Evolutionary conservation across 2,329 filamentous ascomycete species (phyloP).

Genomic region (Cladosporium sp.): DNA sequence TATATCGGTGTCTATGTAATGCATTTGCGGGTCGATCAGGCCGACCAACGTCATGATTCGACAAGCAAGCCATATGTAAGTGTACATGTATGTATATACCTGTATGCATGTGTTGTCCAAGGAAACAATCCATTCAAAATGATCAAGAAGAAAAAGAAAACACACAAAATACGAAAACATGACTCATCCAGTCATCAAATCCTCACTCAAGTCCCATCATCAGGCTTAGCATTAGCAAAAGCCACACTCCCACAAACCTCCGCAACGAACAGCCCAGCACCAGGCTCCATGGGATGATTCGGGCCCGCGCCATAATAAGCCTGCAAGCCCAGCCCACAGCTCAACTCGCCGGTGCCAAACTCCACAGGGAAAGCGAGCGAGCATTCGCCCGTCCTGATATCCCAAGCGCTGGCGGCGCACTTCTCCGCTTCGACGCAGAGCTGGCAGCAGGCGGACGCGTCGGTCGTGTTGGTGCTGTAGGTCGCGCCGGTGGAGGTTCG

Average conservation of each 20-base stretch:
- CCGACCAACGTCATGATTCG: too few species aligned
- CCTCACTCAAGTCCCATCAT: conserved; percentile 27
- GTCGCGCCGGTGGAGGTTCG: conserved; percentile 25
- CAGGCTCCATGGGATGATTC: conserved; percentile 28
- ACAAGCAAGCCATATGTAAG: too few species aligned
- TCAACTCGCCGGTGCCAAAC: conserved; percentile 22
- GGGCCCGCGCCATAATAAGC: conserved; percentile 28
- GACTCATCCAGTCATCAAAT: too few species aligned
- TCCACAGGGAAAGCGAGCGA: conserved; percentile 27
- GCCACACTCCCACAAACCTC: conserved; percentile 26
- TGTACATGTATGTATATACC: too few species aligned
- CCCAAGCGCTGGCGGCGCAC: conserved; percentile 29
- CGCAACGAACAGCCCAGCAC: conserved; percentile 27
- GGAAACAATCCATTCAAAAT: too few species aligned
- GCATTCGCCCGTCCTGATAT: conserved; percentile 25
- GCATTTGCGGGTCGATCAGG: too few species aligned
- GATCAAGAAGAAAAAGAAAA: too few species aligned
- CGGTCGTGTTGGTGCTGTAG: conserved; percentile 25
- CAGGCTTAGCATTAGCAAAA: conserved; percentile 24
- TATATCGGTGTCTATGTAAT: too few species aligned
- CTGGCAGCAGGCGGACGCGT: conserved; percentile 30
- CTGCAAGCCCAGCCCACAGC: conserved; percentile 26
- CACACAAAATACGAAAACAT: too few species aligned
- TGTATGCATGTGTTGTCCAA: too few species aligned
- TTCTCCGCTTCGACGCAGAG: conserved; percentile 26